phyloP scores from a whole-genome alignment of 2,329 filamentous ascomycete species.

The Tolypocladium nubicola region DNA sequence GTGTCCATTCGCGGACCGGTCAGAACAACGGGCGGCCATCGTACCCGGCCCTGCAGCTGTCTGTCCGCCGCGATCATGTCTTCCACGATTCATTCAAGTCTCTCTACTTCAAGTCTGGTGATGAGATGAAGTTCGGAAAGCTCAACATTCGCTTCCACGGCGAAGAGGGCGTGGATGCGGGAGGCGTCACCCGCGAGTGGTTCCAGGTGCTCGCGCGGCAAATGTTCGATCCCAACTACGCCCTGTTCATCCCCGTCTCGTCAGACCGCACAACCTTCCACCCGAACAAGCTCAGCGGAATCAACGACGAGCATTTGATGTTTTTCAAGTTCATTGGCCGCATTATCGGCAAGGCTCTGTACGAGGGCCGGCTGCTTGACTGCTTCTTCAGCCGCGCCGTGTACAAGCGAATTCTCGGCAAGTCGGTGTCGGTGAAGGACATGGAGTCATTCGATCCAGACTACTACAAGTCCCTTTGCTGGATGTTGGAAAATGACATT shows the following conservation, averaged over 20 bases:
- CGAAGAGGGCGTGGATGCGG: slow-evolving; percentile 95
- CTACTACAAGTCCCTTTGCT: slow-evolving; percentile 96
- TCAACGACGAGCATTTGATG: slow-evolving; percentile 91
- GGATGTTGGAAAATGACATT: slow-evolving; percentile 98
- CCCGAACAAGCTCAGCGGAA: slow-evolving; percentile 83
- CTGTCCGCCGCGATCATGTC: slow-evolving; percentile 85
- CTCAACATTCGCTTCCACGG: slow-evolving; percentile 95
- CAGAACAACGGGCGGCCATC: slow-evolving; percentile 60
- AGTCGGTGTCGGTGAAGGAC: slow-evolving; percentile 92
- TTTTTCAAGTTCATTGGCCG: slow-evolving; percentile 99
- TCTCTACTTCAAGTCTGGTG: slow-evolving; percentile 91
- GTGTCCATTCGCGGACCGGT: slow-evolving; percentile 63
- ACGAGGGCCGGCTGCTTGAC: slow-evolving; percentile 89
- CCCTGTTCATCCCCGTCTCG: slow-evolving; percentile 89
- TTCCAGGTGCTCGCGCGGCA: slow-evolving; percentile 95
- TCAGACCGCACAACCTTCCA: slow-evolving; percentile 98
- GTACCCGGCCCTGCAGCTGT: slow-evolving; percentile 67
- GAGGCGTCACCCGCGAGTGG: slow-evolving; percentile 96
- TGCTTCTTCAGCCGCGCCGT: slow-evolving; percentile 98
- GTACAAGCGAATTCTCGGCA: slow-evolving; percentile 94
- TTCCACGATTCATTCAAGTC: slow-evolving; percentile 98
- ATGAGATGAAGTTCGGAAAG: slow-evolving; percentile 99
- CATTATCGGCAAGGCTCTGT: slow-evolving; percentile 95
- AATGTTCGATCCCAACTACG: slow-evolving; percentile 99
- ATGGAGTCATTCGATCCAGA: slow-evolving; percentile 98